phyloP scores from a whole-genome alignment of 1,139 yeast genomes.

The Diutina catenulata region DNA sequence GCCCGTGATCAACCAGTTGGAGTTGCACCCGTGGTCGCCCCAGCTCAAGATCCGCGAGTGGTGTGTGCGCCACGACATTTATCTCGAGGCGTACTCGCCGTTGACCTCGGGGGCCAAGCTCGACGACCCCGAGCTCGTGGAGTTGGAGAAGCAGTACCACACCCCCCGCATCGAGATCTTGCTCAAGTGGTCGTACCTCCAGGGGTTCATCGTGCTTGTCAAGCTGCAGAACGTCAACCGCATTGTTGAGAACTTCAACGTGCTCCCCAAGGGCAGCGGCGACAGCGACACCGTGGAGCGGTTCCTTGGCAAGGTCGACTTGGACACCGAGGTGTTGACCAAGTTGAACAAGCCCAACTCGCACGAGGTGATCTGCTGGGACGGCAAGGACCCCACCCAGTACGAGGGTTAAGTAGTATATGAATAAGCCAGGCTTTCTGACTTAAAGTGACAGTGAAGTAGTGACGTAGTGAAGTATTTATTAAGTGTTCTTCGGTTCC shows the following conservation, averaged over 20 bases:
- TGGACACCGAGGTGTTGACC: constrained; percentile 20
- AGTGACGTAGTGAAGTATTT: too few relatives aligned
- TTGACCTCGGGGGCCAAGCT: constrained; percentile 49
- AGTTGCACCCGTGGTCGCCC: constrained; percentile 71
- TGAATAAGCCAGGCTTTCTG: too few relatives aligned
- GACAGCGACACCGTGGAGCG: constrained; percentile 14
- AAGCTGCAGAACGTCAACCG: constrained; percentile 48
- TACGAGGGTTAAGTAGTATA: neutral
- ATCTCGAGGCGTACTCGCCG: constrained; percentile 58
- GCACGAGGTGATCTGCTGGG: constrained; percentile 19
- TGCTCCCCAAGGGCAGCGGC: constrained; percentile 17
- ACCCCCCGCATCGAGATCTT: constrained; percentile 19
- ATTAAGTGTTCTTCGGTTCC: too few relatives aligned
- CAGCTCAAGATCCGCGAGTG: constrained; percentile 47
- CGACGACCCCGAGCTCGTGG: constrained; percentile 35
- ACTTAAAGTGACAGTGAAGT: too few relatives aligned
- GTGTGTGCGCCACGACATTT: constrained; percentile 20
- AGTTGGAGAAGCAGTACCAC: constrained; percentile 15
- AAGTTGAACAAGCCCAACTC: constrained; percentile 24
- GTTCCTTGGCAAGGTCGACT: constrained; percentile 22
- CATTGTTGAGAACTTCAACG: constrained; percentile 28
- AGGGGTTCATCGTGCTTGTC: constrained; percentile 63
- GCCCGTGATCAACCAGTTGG: constrained; percentile 59
- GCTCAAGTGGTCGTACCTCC: constrained; percentile 35
- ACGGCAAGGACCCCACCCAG: constrained; percentile 17